A percentile compares a stretch with the other conserved stretches of the same genome.
Evolutionary conservation across 192 early-diverging fungal genomes (phyloP).

Genomic region (Thoreauomyces humboldtii): DNA sequence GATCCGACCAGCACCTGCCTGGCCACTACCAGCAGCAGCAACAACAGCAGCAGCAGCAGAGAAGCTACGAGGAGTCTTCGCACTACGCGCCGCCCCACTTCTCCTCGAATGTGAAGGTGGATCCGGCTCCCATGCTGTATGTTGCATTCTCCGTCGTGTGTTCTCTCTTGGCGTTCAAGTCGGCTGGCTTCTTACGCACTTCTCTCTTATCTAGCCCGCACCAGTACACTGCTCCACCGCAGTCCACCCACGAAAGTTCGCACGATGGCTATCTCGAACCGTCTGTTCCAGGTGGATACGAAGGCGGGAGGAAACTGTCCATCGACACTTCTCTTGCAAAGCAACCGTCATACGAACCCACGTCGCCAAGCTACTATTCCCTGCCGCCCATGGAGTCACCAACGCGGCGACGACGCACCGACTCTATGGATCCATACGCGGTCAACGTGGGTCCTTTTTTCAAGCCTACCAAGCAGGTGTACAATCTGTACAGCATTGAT

Average conservation of each 20-base stretch:
- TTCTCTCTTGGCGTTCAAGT: background rate
- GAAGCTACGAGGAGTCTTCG: background rate
- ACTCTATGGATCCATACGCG: conserved; percentile 9
- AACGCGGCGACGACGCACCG: conserved; percentile 16
- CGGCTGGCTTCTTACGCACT: background rate
- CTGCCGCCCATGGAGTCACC: conserved; percentile 21
- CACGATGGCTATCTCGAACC: background rate
- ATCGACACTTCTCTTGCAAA: conserved; percentile 17
- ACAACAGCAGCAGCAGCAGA: background rate
- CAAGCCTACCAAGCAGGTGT: conserved; percentile 59
- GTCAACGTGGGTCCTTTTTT: conserved; percentile 65
- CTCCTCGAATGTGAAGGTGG: background rate
- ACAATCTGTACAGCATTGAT: conserved; percentile 66
- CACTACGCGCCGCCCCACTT: background rate
- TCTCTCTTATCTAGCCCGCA: background rate
- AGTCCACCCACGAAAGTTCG: background rate
- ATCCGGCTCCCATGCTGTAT: background rate
- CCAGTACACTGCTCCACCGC: background rate
- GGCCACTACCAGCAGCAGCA: background rate
- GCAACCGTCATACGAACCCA: background rate
- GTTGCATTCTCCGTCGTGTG: background rate
- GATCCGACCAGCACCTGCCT: background rate
- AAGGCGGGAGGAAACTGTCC: conserved; percentile 8
- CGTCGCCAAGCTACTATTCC: conserved; percentile 10
- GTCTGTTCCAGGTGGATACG: background rate